phyloP scores from a whole-genome alignment of 768 basidiomycete species.

The Hygrophorus pudorinus region DNA sequence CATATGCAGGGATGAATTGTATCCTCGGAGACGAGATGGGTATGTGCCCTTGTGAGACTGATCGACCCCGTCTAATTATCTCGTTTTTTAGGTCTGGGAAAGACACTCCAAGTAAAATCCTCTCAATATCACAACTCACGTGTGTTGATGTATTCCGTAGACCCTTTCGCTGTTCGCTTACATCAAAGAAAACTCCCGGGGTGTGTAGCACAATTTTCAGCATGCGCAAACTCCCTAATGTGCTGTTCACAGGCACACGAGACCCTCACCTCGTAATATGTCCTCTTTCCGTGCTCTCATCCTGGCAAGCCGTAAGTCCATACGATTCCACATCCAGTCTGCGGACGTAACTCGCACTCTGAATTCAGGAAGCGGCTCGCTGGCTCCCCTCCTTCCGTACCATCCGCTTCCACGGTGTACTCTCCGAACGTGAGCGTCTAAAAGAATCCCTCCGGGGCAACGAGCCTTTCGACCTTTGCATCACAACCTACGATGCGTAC shows the following conservation, averaged over 20 bases:
- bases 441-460: constrained; percentile 33
- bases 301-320: constrained; percentile 45
- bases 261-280: constrained; percentile 68
- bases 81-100: constrained; percentile 45
- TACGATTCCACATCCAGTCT: neutral
- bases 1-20: constrained; percentile 49
- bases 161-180: constrained; percentile 60
- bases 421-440: constrained; percentile 43
- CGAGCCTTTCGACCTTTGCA: constrained; percentile 40
- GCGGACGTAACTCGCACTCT: neutral
- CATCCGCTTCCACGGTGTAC: constrained; percentile 54
- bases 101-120: constrained; percentile 37
- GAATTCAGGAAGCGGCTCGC: constrained; percentile 35
- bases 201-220: constrained; percentile 18
- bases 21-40: constrained; percentile 70
- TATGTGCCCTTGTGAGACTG: constrained; percentile 19
- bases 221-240: neutral
- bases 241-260: constrained; percentile 20
- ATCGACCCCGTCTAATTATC: neutral
- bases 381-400: constrained; percentile 44
- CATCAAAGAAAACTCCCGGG: constrained; percentile 45
- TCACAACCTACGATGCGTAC: constrained; percentile 64
- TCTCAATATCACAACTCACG: neutral
- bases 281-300: constrained; percentile 55
- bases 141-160: constrained; percentile 12